Base-by-base conservation (phyloP, 2,329 filamentous ascomycete species). In the Verruconis gallopava region DNA sequence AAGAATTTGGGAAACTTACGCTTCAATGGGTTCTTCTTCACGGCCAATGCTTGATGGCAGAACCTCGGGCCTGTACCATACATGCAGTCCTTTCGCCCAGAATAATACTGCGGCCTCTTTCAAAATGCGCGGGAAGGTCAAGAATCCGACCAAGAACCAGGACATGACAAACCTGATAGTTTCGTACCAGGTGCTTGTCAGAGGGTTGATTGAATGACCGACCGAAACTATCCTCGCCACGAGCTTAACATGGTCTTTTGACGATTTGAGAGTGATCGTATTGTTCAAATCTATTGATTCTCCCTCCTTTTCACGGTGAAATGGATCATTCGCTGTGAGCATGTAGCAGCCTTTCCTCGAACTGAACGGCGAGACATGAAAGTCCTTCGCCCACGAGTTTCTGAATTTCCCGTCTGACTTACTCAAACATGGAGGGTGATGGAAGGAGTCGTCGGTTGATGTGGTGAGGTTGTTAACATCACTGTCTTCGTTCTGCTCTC, bases 361-460 rank as follows among this genome's bases (percentile, higher is more conserved):
- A 54, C 81, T 86, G 65, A 86, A 86, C 0, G 79, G 78, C 1
- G 79, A 85, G 14, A 85, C 78, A 52, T 85, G 81, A 48, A 86
- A 83, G 48, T 83, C 79, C 50, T 88, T 86, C 4, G 62, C 57
- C 73, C 76, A 82, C 0, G 61, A 60, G 15, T 69, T 64, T 13
- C 60, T 67, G 52, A 78, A 69, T 3, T 56, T 48, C 9, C 30
- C 37, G n/a, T 30, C 25, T 9, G 6, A 9, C 25, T 9, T 9
- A 9, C 6, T n/a, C n/a, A n/a, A 9, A 9, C 9, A n/a, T 30
- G 25, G 25, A 9, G n/a, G 9, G 25, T 9, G 6, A 42, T 14
- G 19, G 3, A 42, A 17, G 6, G n/a, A 37, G 18, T 37, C 30
- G 17, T 22, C 38, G 14, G 9, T n/a, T 28, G n/a, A 32, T 15